phyloP scores from a whole-genome alignment of 2,329 filamentous ascomycete species.

The Cladosporium sp. region DNA sequence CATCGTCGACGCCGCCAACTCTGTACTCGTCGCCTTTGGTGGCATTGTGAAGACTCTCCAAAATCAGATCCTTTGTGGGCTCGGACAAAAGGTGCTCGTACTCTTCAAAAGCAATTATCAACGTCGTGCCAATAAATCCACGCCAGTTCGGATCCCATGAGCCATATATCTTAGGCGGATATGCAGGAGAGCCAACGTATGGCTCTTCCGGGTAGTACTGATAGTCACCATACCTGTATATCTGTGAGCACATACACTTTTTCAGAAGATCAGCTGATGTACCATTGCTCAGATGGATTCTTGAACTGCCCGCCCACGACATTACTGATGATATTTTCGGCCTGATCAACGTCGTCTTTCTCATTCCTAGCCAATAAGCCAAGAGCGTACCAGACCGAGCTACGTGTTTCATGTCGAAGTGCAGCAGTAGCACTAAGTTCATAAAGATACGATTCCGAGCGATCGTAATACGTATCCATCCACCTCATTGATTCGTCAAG shows the following conservation, averaged over 20 bases:
- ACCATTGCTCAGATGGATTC: constrained; percentile 53
- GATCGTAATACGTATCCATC: constrained; percentile 54
- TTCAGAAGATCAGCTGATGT: constrained; percentile 2
- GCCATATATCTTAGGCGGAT: constrained; percentile 50
- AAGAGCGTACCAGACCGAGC: constrained; percentile 56
- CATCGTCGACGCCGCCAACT: constrained; percentile 55
- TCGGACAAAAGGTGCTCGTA: constrained; percentile 47
- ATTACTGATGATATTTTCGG: constrained; percentile 52
- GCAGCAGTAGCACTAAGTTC: constrained; percentile 44
- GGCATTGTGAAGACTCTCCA: constrained; percentile 52
- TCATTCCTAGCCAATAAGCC: constrained; percentile 55
- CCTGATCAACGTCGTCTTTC: constrained; percentile 46
- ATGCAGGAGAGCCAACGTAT: constrained; percentile 49
- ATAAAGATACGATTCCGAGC: constrained; percentile 50
- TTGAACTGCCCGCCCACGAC: constrained; percentile 53
- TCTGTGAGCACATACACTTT: constrained; percentile 15
- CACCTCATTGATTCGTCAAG: constrained; percentile 7
- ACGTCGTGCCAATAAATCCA: constrained; percentile 57
- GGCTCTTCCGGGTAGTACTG: constrained; percentile 56
- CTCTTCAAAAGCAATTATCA: constrained; percentile 58
- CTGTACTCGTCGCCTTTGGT: constrained; percentile 59
- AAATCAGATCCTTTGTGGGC: constrained; percentile 41
- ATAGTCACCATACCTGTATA: constrained; percentile 45
- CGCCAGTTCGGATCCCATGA: constrained; percentile 64
- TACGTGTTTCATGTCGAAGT: constrained; percentile 54